Base-by-base conservation (phyloP, 2,329 filamentous ascomycete species). In the Epichloe brachyelytri region DNA sequence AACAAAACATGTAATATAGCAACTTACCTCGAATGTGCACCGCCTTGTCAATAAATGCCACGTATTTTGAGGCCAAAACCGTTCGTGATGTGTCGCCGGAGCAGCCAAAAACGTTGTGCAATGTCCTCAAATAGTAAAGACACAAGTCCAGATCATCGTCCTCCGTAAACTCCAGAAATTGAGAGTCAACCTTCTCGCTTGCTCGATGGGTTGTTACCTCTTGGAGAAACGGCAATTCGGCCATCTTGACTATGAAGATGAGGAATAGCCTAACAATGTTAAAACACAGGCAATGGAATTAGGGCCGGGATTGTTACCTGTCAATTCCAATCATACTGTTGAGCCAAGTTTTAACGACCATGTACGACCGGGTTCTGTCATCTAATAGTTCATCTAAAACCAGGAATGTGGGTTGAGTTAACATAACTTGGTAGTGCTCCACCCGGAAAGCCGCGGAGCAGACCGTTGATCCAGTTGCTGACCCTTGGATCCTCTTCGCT, bases 281-380 rank as follows among this genome's bases (percentile, higher is more conserved):
- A 56, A 50, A 17, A 17, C 6, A 26, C 22, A 40, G 17, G 14
- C 4, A 30, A 20, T 19, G n/a, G 19, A 17, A 37, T 7, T n/a
- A 5, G 6, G 6, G 3, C 15, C 2, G 11, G 49, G 34, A 33
- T 43, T 64, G 71, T 60, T 67, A 82, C 80, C 79, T 80, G 56
- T 85, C 80, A 55, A 82, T 75, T 3, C 80, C 79, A 51, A 79
- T 66, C 59, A 82, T 73, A 51, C 65, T 82, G 58, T 86, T 84
- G 3, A 97, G 73, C 90, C 91, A 96, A 46, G 79, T 82, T 59
- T 84, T 85, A 39, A 88, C 80, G 26, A 85, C 84, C 67, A 88
- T 84, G 55, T 84, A 88, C 14, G 85, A 71, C 58, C 90, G 86
- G 2, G 82, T 84, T 19, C 79, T 76, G 53, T 88, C 82, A 53